These are phyloP conservation scores for Metschnikowia vanudenii DNA, from an alignment of 805 yeast genomes.

Conservation along the genomic window DNA sequence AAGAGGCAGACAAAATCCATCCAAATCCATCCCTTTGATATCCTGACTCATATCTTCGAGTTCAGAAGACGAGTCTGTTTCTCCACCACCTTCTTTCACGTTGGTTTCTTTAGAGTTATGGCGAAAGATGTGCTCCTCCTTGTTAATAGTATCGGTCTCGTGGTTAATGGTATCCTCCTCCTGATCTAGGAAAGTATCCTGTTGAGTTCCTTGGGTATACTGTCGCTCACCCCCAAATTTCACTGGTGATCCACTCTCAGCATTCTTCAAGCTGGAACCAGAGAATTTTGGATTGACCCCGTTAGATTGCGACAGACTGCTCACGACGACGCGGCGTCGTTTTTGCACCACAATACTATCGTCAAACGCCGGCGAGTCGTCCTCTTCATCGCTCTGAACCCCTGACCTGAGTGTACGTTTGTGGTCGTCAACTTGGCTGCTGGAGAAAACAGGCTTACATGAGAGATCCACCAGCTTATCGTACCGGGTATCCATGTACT, in stretches of 20 bases:
- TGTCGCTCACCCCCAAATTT: not conserved
- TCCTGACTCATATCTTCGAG: slow-evolving; percentile 24
- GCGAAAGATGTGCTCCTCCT: not conserved
- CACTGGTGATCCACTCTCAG: not conserved
- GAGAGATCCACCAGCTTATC: slow-evolving; percentile 14
- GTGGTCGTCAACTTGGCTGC: slow-evolving; percentile 19
- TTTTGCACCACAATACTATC: slow-evolving; percentile 30
- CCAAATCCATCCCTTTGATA: slow-evolving; percentile 9
- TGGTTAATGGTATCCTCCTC: too few species aligned
- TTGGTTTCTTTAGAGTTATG: too few species aligned
- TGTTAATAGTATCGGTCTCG: too few species aligned
- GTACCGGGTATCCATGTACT: slow-evolving; percentile 10
- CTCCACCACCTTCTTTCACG: not conserved
- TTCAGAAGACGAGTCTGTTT: slow-evolving; percentile 19
- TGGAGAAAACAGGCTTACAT: slow-evolving; percentile 19
- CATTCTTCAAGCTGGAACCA: not conserved
- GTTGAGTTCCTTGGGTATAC: too few species aligned
- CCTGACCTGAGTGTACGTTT: slow-evolving; percentile 1
- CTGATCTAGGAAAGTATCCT: too few species aligned
- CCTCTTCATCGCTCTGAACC: slow-evolving; percentile 8
- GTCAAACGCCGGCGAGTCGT: slow-evolving; percentile 17
- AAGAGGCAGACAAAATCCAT: too few species aligned
- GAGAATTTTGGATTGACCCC: not conserved
- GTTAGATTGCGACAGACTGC: slow-evolving; percentile 8
- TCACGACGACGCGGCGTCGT: slow-evolving; percentile 5